Evolutionary conservation across 1,284 basidiomycete genomes (phyloP), one percentile per base, ranked within the genome.

Genomic region (Ustilago bromivora): DNA sequence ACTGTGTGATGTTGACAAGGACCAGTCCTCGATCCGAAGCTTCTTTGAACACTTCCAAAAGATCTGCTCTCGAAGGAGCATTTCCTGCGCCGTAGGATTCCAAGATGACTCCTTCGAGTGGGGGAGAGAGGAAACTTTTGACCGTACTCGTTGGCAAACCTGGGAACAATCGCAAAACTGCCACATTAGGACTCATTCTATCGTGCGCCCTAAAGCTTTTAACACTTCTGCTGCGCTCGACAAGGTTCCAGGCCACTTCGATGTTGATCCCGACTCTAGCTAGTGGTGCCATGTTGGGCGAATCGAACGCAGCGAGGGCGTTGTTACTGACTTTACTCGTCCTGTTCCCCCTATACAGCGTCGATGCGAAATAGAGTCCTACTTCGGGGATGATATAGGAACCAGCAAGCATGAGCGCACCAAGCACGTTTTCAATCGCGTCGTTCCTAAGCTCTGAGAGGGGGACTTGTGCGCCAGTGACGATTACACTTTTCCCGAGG

Each of bases 401-500:
- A 1, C 95, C 94, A 15, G 95, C 94, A 57, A 96, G 91, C 19
- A 92, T 92, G 40, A 97, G 87, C 6, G 94, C 93, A 4, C 94
- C 94, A 80, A 97, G 90, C 4, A 84, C 70, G 57, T 84, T 84
- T 54, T 84, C 82, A 53, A 84, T 80, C 28, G 82, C 94, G 86
- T 97, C 94, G 80, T 95, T 96, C 12, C 94, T 89, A 40, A 95
- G 88, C 85, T 94, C 92, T 5, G 93, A 94, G 0, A 96, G 88
- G 6, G 95, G 94, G 60, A 97, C 95, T 87, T 97, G 95, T 1
- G 95, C 94, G 2, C 95, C 95, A 0, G 95, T 96, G 32, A 96
- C 85, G 70, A 96, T 94, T 91, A 88, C 87, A 1, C 92, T 93
- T 88, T 95, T 95, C 58, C 94, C 94, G 8, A 96, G 89, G 80